Conservation (phyloP, 169 alveolate genomes). For the Eimeria acervulina region DNA sequence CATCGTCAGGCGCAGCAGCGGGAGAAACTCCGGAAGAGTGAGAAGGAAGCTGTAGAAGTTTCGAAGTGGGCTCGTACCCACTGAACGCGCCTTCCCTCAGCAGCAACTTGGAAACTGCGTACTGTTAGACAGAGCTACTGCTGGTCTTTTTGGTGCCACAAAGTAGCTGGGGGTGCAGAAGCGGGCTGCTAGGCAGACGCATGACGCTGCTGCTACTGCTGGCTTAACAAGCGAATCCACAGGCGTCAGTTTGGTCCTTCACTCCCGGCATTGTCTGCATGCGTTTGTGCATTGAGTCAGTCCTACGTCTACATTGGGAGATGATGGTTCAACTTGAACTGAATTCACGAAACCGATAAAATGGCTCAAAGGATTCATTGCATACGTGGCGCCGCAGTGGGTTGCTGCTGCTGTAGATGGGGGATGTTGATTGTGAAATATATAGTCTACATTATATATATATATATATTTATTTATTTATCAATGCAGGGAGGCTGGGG, state of each 20-base stretch:
- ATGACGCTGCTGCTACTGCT: not conserved
- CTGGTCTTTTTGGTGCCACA: not conserved
- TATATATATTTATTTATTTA: not conserved
- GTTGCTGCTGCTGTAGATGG: not conserved
- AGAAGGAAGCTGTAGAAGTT: not conserved
- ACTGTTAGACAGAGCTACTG: not conserved
- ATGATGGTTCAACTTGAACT: not conserved
- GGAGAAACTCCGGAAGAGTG: not conserved
- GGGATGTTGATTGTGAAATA: not conserved
- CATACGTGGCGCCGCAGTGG: not conserved
- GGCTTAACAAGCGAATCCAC: not conserved
- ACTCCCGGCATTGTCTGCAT: not conserved
- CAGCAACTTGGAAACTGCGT: not conserved
- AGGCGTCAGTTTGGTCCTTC: not conserved
- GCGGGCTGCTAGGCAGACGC: not conserved
- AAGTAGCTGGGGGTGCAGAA: not conserved
- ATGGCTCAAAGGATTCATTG: not conserved
- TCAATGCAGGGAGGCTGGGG: not conserved
- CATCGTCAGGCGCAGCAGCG: slow-evolving; percentile 10
- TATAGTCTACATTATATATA: not conserved
- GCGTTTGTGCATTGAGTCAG: not conserved
- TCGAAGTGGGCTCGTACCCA: not conserved
- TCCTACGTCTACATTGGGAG: not conserved
- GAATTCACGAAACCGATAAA: not conserved
- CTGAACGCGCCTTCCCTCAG: not conserved